These are phyloP conservation scores for Boletus subcaerulescens DNA, from an alignment of 768 basidiomycete species.

Conservation along the genomic window DNA sequence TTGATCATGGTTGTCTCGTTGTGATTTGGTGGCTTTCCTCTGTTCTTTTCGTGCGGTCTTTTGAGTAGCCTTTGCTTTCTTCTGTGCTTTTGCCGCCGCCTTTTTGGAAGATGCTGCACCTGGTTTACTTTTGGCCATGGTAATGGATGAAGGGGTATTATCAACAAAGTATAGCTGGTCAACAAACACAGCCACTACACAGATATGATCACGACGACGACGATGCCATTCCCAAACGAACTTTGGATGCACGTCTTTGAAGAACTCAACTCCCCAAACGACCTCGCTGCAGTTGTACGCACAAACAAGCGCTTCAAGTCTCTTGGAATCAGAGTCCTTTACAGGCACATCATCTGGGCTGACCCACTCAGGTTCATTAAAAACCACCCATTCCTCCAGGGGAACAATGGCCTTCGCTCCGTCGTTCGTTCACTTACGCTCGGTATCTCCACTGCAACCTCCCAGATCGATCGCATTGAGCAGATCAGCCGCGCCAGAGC, in stretches of 20 bases:
- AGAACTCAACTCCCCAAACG: constrained; percentile 26
- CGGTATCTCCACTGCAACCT: constrained; percentile 22
- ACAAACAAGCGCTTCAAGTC: constrained; percentile 31
- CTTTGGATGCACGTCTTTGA: constrained; percentile 41
- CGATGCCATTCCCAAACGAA: constrained; percentile 31
- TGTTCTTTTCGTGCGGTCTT: constrained; percentile 69
- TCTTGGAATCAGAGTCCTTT: constrained; percentile 30
- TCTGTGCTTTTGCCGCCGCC: constrained; percentile 51
- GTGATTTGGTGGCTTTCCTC: constrained; percentile 49
- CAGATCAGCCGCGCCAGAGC: constrained; percentile 28
- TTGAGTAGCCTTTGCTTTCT: constrained; percentile 63
- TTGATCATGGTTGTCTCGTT: constrained; percentile 50
- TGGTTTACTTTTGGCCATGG: constrained; percentile 22
- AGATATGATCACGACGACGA: neutral
- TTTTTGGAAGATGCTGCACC: constrained; percentile 34
- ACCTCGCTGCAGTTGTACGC: constrained; percentile 33
- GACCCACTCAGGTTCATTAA: constrained; percentile 27
- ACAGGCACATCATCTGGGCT: constrained; percentile 35
- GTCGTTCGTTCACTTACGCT: constrained; percentile 24
- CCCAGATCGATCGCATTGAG: constrained; percentile 24
- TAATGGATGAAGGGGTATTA: neutral
- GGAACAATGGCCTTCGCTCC: constrained; percentile 4
- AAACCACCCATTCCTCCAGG: constrained; percentile 18
- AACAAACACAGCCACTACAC: neutral
- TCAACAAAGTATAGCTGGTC: neutral